phyloP scores from a whole-genome alignment of 345 rosid genomes.

The Ceriops zippeliana region DNA sequence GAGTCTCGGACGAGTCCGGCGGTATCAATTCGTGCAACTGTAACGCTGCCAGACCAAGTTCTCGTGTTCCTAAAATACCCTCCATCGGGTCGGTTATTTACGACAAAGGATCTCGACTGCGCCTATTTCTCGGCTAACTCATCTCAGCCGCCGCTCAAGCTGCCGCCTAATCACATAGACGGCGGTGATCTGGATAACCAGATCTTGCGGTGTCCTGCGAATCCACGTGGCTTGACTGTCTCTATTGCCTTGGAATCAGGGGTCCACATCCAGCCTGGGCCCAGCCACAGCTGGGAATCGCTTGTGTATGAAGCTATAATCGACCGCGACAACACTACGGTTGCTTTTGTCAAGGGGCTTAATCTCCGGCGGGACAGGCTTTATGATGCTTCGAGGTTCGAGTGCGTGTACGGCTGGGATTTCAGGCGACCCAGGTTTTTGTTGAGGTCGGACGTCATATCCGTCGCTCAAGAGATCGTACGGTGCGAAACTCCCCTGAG shows the following conservation, averaged over 20 bases:
- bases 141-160: slow-evolving; percentile 22
- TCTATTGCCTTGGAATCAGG: slow-evolving; percentile 33
- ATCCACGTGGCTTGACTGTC: slow-evolving; percentile 32
- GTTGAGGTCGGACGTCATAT: slow-evolving; percentile 45
- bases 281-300: slow-evolving; percentile 50
- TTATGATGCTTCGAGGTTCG: slow-evolving; percentile 52
- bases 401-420: slow-evolving; percentile 91
- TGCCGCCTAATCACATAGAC: slow-evolving; percentile 42
- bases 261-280: slow-evolving; percentile 28
- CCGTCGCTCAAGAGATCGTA: slow-evolving; percentile 74
- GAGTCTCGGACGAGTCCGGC: slow-evolving; percentile 21
- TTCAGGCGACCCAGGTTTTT: slow-evolving; percentile 38
- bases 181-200: slow-evolving; percentile 26
- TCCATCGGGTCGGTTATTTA: slow-evolving; percentile 33
- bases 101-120: slow-evolving; percentile 54
- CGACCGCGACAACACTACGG: slow-evolving; percentile 66
- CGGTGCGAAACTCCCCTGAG: slow-evolving; percentile 71
- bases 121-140: slow-evolving; percentile 41
- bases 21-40: slow-evolving; percentile 43
- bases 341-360: slow-evolving; percentile 72
- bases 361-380: slow-evolving; percentile 62
- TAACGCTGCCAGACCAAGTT: slow-evolving; percentile 59
- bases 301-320: slow-evolving; percentile 70
- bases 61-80: slow-evolving; percentile 56
- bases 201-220: slow-evolving; percentile 58